phyloP scores from a whole-genome alignment of 2,329 filamentous ascomycete species.

The Pseudogymnoascus sp. region DNA sequence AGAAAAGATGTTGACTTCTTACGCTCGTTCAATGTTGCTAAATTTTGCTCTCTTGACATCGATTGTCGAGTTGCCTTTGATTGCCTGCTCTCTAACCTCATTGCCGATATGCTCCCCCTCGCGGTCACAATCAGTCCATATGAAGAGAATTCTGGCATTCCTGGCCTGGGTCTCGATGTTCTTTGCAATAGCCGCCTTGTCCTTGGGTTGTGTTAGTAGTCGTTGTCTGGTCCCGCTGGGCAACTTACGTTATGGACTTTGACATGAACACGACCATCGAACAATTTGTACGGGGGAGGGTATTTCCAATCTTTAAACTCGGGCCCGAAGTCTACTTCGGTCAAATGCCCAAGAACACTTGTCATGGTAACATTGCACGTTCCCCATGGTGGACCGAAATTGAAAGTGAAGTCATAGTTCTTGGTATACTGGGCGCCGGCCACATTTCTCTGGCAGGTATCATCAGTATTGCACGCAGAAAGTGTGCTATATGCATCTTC shows the following conservation, averaged over 20 bases:
- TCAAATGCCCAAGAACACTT: constrained; percentile 82
- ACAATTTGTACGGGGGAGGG: constrained; percentile 70
- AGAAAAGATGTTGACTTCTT: constrained; percentile 27
- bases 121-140: constrained; percentile 98
- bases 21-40: constrained; percentile 92
- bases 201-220: constrained; percentile 35
- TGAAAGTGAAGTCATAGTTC: constrained; percentile 87
- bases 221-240: not conserved
- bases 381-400: constrained; percentile 75
- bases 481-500: not conserved
- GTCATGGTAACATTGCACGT: constrained; percentile 86
- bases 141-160: constrained; percentile 67
- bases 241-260: constrained; percentile 54
- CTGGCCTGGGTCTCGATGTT: constrained; percentile 78
- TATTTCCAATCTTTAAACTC: constrained; percentile 73
- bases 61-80: constrained; percentile 62
- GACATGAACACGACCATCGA: constrained; percentile 67
- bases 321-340: constrained; percentile 64
- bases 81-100: constrained; percentile 77
- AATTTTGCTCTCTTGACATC: constrained; percentile 81
- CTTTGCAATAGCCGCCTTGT: constrained; percentile 70
- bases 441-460: constrained; percentile 18
- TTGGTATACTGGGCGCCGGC: constrained; percentile 60
- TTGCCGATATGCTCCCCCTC: constrained; percentile 95
- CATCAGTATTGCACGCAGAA: constrained; percentile 8